Evolutionary conservation across 495 filamentous ascomycete genomes (phyloP).

Genomic region (Peziza echinospora): DNA sequence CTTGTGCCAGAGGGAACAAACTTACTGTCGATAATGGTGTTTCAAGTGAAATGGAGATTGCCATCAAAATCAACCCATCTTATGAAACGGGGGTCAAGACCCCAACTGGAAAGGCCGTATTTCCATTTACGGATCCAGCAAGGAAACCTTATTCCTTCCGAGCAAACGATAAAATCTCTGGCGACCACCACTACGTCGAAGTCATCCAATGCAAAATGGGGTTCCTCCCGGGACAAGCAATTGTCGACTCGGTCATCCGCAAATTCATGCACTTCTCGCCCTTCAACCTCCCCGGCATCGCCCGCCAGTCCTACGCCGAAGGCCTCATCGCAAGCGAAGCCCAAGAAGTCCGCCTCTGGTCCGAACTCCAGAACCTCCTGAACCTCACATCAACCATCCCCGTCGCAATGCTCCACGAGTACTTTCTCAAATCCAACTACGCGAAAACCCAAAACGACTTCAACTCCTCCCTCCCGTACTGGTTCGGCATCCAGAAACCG

Average conservation of each 20-base stretch:
- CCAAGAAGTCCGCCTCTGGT: constrained; percentile 2
- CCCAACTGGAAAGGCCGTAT: too few species aligned
- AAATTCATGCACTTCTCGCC: constrained; percentile 11
- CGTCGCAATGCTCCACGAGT: constrained; percentile 4
- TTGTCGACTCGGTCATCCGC: constrained; percentile 10
- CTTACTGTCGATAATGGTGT: constrained; percentile 2
- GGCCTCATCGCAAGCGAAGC: constrained; percentile 1
- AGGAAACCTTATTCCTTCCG: constrained; percentile 6
- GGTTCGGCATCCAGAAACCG: constrained; percentile 11
- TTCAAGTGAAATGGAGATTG: constrained; percentile 6
- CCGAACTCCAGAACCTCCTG: constrained; percentile 7
- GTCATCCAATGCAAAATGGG: constrained; percentile 6
- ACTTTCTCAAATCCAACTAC: constrained; percentile 10
- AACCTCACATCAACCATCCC: constrained; percentile 10
- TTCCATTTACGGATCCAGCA: constrained; percentile 2
- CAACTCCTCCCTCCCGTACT: constrained; percentile 9
- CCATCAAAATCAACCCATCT: constrained; percentile 9
- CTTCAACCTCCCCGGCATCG: constrained; percentile 1
- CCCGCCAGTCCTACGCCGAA: neutral
- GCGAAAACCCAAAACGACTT: neutral
- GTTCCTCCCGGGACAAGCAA: constrained; percentile 8
- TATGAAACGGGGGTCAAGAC: constrained; percentile 4
- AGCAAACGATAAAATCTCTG: constrained; percentile 9
- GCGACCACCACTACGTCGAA: constrained; percentile 7
- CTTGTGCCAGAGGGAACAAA: constrained; percentile 5